Percentiles rank a stretch among this genome's conserved stretches.
These are phyloP conservation scores for Populus tomentosa DNA, from an alignment of 441 rosid species.

Conservation along the genomic window DNA sequence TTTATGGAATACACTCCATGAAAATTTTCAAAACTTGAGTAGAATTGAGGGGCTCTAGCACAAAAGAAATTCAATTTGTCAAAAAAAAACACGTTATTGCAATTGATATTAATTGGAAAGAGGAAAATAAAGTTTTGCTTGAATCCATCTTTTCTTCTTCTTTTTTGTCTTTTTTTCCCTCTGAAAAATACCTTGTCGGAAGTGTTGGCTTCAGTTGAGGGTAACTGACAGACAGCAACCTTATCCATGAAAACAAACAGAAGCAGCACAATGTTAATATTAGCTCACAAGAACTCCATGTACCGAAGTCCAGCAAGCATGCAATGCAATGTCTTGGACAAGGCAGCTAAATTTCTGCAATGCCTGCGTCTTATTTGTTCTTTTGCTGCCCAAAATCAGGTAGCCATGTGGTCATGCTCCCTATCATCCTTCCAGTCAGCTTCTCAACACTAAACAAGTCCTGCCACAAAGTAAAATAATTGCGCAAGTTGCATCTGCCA, in stretches of 20 bases:
- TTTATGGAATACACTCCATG: no score
- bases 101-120: background rate
- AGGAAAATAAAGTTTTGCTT: background rate
- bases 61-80: background rate
- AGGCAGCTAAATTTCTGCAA: background rate
- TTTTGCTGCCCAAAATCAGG: background rate
- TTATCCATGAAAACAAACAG: conserved; percentile 7
- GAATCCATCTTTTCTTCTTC: background rate
- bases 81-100: background rate
- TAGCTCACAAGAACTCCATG: no score
- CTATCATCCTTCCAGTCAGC: background rate
- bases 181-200: background rate
- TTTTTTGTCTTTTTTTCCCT: no score
- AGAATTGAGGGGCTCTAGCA: no score
- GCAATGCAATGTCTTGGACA: background rate
- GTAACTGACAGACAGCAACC: background rate
- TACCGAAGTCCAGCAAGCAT: background rate
- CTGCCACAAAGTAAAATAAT: background rate
- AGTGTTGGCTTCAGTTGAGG: background rate
- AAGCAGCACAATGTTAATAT: background rate
- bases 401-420: conserved; percentile 9
- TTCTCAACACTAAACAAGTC: background rate
- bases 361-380: background rate
- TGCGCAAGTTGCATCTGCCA: background rate
- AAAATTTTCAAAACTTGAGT: no score